Base-by-base conservation (phyloP, 2,329 filamentous ascomycete genomes). In the Lizonia empirigonia region DNA sequence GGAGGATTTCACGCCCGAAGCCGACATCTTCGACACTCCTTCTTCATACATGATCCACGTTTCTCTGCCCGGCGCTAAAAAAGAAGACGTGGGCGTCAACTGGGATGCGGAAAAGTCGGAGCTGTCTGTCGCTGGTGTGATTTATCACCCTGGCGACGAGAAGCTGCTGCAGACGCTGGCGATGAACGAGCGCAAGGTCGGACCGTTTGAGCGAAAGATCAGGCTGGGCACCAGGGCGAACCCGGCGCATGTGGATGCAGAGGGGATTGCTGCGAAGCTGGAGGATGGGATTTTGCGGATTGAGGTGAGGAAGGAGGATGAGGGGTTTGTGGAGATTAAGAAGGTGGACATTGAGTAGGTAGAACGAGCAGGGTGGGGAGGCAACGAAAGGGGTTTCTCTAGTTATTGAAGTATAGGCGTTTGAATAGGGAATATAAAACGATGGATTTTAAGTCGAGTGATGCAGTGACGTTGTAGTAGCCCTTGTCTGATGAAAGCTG, bases 241-340 rank as follows among this genome's bases (percentile, higher is more conserved):
- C 23, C 82, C 83, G 23, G 84, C 85, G 7, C 79, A 82, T 56
- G 77, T 94, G 13, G 86, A 91, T 62, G 82, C 79, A 1, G 81
- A 86, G 39, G 78, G 74, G 19, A 93, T 94, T 65, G 81, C 79
- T 2, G 89, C 90, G 2, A 90, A 85, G 75, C 80, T 95, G 74
- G 87, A 91, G 71, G 88, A 94, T 67, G 90, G 90, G 5, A 77
- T 95, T 1, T 72, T 95, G 60, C 78, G 86, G 27, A 80, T 95
- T n/a, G 85, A 83, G n/a, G 83, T 95, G 1, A 89, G 89, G 7
- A 92, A 91, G 77, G 65, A 83, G 7, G 63, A 67, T 18, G 84
- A 84, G 59, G 85, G 84, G 77, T 87, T 84, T 60, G 78, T 80
- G 7, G 76, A 80, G 63, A 73, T 82, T 19, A 77, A 76, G 65